Evolutionary conservation across 768 basidiomycete species (phyloP).

Genomic region (Cubamyces lactineus): DNA sequence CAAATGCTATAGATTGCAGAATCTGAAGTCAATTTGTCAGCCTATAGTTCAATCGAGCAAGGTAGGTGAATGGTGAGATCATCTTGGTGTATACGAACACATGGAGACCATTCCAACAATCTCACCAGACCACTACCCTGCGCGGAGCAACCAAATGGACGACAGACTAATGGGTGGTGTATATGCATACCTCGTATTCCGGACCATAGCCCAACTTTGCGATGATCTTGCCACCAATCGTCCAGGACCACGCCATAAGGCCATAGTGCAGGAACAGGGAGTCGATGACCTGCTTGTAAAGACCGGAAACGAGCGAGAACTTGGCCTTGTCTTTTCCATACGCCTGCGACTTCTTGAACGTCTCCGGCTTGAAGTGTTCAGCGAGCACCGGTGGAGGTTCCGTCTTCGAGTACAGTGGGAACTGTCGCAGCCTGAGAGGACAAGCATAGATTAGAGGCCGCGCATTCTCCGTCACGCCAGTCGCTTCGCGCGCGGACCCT

Average conservation of each 20-base stretch:
- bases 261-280: constrained; percentile 73
- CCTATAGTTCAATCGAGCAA: too few species aligned
- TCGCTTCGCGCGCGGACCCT: not conserved
- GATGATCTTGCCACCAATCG: constrained; percentile 55
- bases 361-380: constrained; percentile 64
- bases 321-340: constrained; percentile 92
- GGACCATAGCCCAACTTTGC: constrained; percentile 61
- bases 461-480: not conserved
- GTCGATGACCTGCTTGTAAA: constrained; percentile 75
- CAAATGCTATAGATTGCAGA: constrained; percentile 79
- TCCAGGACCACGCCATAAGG: constrained; percentile 86
- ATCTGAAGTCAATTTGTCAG: constrained; percentile 54
- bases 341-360: constrained; percentile 86
- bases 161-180: not conserved
- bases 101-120: too few species aligned
- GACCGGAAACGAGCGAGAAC: constrained; percentile 72
- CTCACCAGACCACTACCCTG: too few species aligned
- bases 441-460: not conserved
- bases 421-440: constrained; percentile 67
- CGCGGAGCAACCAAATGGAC: not conserved
- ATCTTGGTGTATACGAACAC: too few species aligned
- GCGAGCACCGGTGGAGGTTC: constrained; percentile 73
- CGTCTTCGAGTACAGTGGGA: constrained; percentile 78
- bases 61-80: too few species aligned
- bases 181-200: constrained; percentile 65